Conservation (phyloP, 495 filamentous ascomycete genomes). For the Thermothielavioides terrestris region DNA sequence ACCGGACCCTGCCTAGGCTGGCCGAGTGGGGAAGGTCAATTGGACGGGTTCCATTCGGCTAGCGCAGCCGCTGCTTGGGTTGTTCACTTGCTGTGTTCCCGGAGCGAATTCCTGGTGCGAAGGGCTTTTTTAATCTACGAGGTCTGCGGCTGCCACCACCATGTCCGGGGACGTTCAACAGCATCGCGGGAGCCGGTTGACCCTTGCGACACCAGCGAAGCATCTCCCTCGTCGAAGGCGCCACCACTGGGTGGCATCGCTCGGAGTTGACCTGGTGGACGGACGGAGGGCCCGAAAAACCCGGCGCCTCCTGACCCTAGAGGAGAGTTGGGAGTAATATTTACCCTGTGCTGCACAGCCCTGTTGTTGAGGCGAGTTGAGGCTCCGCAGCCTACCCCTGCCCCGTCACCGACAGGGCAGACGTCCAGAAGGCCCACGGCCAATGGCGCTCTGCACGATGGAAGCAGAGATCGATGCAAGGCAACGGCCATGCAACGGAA, state of each 20-base stretch:
- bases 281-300: constrained; percentile 14
- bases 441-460: not conserved
- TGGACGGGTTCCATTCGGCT: not conserved
- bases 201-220: not conserved
- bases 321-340: too few species aligned
- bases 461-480: not conserved
- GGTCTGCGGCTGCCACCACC: constrained; percentile 4
- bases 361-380: not conserved
- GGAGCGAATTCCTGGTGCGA: constrained; percentile 4
- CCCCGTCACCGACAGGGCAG: not conserved
- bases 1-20: not conserved
- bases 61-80: constrained; percentile 3
- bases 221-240: not conserved
- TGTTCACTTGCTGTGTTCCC: constrained; percentile 4
- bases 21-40: constrained; percentile 3
- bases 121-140: constrained; percentile 9
- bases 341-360: not conserved
- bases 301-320: not conserved
- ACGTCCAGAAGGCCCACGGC: not conserved
- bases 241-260: not conserved
- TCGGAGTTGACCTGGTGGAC: not conserved
- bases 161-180: constrained; percentile 5
- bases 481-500: not conserved
- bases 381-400: constrained; percentile 2
- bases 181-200: not conserved